Base-by-base conservation (phyloP, 768 basidiomycete species). In the Kwoniella europaea region DNA sequence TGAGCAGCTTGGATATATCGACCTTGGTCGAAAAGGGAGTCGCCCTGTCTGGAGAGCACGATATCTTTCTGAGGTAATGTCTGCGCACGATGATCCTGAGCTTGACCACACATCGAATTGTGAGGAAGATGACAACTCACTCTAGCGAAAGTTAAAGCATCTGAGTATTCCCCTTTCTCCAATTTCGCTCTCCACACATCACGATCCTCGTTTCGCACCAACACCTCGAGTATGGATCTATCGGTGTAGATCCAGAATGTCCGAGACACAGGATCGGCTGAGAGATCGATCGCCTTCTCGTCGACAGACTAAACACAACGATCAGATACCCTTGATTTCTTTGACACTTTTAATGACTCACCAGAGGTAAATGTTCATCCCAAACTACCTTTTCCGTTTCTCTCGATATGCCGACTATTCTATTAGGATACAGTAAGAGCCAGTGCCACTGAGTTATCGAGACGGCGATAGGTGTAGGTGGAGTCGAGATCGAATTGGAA, bases 191-290 rank as follows among this genome's bases (percentile, higher is more conserved):
- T 89, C 97, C 97, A 99, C 9, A 99, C 90, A 80, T 98, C 92
- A 12, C 95, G 88, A 78, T 92, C 92, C 85, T 99, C 97, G 76
- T 95, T 93, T 9, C 87, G 87, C 12, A 92, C 87, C 6, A 91
- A 88, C 27, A 99, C 84, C 78, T 99, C 97, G 76, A 92, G 94
- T 20, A 99, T 87, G 0, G 92, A 91, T 71, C 90, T 89, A 73
- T 92, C 90, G 0, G 95, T 95, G 80, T 91, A 95, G 1, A 94
- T 88, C 97, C 97, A 99, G 76, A 91, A 95, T 15, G 96, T 98
- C 83, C 89, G 90, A 10, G 91, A 89, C 3, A 92, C 89, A 18
- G 91, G 91, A 83, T 99, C 97, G 10, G 91, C 88, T 5, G 91
- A 88, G 42, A 98, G 85, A 0, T 91, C 92, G 35, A 88, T 86